Conservation (phyloP, 2,329 filamentous ascomycete genomes). For the Epichloe sylvatica region DNA sequence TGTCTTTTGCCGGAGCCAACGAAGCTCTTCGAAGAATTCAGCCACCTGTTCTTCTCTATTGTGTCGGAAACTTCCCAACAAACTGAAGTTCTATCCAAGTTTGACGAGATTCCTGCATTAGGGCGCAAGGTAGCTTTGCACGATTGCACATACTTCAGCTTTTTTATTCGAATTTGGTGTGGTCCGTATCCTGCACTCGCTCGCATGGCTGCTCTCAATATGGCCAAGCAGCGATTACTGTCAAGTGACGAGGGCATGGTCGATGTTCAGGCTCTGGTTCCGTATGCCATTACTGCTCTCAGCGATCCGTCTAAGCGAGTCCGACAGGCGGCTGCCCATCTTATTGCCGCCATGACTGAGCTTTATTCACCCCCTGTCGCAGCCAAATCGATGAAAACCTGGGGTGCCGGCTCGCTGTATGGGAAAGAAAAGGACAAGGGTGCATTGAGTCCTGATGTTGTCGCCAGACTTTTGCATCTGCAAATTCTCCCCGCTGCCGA, state of each 20-base stretch:
- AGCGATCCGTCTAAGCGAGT: constrained; percentile 63
- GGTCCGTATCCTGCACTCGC: constrained; percentile 55
- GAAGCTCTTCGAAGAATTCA: constrained; percentile 44
- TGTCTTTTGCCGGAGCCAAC: constrained; percentile 39
- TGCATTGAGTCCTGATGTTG: constrained; percentile 45
- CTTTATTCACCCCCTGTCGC: constrained; percentile 27
- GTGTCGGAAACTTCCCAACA: constrained; percentile 30
- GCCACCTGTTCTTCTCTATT: constrained; percentile 42
- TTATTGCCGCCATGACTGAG: constrained; percentile 43
- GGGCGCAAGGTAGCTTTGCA: constrained; percentile 39
- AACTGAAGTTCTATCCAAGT: constrained; percentile 28
- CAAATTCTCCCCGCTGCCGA: constrained; percentile 65
- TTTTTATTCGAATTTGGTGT: constrained; percentile 63
- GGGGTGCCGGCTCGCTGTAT: constrained; percentile 55
- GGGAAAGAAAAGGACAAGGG: constrained; percentile 32
- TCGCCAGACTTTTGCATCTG: constrained; percentile 46
- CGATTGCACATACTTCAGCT: constrained; percentile 56
- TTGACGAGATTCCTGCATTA: constrained; percentile 42
- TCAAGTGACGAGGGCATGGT: constrained; percentile 31
- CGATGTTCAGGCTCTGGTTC: constrained; percentile 70
- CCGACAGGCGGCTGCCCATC: constrained; percentile 57
- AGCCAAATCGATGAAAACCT: constrained; percentile 31
- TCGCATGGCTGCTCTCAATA: constrained; percentile 54
- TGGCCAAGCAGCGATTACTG: constrained; percentile 44
- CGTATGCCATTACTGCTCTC: constrained; percentile 64